Evolutionary conservation across 306 rosid genomes (phyloP).

Genomic region (Vicia sativa): DNA sequence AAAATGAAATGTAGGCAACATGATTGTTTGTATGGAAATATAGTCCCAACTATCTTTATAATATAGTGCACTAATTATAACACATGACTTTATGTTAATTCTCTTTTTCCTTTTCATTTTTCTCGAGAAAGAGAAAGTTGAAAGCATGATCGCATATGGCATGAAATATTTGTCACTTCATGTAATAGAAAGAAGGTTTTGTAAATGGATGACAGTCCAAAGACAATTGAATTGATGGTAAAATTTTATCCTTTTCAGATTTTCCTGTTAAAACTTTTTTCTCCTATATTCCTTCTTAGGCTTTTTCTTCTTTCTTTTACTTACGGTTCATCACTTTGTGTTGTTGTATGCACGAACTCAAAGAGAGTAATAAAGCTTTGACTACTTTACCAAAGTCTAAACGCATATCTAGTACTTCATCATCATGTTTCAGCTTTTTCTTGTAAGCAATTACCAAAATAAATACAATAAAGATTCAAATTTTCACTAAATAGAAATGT

Average conservation of each 20-base stretch:
- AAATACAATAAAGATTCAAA: not conserved
- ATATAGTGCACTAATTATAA: conserved; percentile 22
- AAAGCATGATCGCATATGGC: conserved; percentile 49
- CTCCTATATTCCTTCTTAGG: conserved; percentile 27
- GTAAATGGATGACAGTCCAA: conserved; percentile 77
- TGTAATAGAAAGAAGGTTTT: conserved; percentile 48
- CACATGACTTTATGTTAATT: conserved; percentile 53
- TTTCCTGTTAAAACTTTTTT: conserved; percentile 51
- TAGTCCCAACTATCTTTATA: conserved; percentile 49
- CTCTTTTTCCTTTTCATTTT: conserved; percentile 42
- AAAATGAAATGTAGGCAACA: conserved; percentile 57
- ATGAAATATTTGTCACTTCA: conserved; percentile 59
- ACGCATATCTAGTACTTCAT: conserved; percentile 5
- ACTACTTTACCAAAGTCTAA: conserved; percentile 32
- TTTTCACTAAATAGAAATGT: not conserved
- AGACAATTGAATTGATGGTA: conserved; percentile 56
- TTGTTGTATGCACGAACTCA: conserved; percentile 45
- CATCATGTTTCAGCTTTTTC: conserved; percentile 17
- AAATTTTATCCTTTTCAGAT: conserved; percentile 35
- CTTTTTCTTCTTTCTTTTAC: not conserved
- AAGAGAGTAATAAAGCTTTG: conserved; percentile 33
- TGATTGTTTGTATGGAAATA: conserved; percentile 65
- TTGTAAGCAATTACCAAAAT: not conserved
- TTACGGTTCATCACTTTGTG: conserved; percentile 1
- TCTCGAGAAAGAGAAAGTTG: conserved; percentile 44